Percentiles rank a stretch among this genome's conserved stretches.
These are phyloP conservation scores for Cytospora piceicola DNA, from an alignment of 2,329 filamentous ascomycete genomes.

Conservation along the genomic window DNA sequence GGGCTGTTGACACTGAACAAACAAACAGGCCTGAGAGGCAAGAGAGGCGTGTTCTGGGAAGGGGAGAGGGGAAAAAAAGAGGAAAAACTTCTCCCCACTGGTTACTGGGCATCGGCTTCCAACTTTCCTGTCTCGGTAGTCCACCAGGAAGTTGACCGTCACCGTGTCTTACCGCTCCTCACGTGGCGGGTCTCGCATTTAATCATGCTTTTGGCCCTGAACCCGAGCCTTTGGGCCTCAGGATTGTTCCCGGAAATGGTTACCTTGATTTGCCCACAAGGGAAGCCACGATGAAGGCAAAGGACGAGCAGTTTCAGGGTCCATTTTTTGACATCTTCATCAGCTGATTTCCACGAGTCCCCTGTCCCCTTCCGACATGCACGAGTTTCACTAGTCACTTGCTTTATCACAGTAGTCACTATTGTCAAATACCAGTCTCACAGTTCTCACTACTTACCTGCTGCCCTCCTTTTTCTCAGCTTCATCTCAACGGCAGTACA, in stretches of 20 bases:
- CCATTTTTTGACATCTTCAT: background rate
- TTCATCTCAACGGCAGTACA: background rate
- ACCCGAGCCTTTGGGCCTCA: background rate
- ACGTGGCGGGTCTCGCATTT: constrained; percentile 16
- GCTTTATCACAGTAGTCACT: too few species aligned
- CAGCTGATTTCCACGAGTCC: background rate
- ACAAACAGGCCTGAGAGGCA: background rate
- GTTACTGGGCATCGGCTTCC: background rate
- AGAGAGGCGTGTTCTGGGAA: background rate
- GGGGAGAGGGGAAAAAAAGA: background rate
- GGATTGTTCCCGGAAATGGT: background rate
- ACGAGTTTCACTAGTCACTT: background rate
- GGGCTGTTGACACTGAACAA: too few species aligned
- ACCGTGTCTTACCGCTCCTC: constrained; percentile 21
- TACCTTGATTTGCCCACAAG: background rate
- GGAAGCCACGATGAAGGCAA: background rate
- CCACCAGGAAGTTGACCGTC: constrained; percentile 27
- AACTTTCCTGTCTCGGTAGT: constrained; percentile 16
- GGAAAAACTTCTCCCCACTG: background rate
- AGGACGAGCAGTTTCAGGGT: background rate
- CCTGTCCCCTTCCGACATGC: background rate
- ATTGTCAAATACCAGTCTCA: too few species aligned
- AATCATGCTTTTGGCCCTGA: background rate
- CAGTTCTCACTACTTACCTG: too few species aligned
- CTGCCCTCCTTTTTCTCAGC: background rate